Base-by-base conservation (phyloP, 805 yeast species). In the Metschnikowia chrysomelidarum region DNA sequence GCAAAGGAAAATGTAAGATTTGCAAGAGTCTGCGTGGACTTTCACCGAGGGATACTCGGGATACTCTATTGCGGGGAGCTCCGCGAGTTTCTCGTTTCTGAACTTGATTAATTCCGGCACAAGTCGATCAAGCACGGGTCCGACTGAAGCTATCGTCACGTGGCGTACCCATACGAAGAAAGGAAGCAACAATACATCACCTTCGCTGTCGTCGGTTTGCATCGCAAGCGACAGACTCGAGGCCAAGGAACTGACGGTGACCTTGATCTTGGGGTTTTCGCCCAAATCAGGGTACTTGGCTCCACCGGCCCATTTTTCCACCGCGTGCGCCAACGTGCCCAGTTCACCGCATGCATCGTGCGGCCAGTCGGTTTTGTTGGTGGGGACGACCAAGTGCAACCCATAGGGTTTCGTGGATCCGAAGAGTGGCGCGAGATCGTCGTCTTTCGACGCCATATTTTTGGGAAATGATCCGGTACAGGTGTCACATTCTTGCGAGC, bases 321-420 rank as follows among this genome's bases (percentile, higher is more conserved):
- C 62, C 8, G 59, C 63, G 23, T 67, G 45, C 24, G 78, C 73
- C 23, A 82, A 63, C 0, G 79, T 65, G 3, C 65, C 60, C 16
- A 52, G 34, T 10, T 35, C 52, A 19, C 71, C 75, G 7, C 69
- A 67, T 2, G 95, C 86, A 51, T 84, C 84, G 43, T 77, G 91
- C 11, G 62, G 65, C 98, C 98, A 91, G 59, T 91, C 95, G 0
- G 75, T 55, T 47, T 80, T 79, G 8, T 93, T 94, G 0, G 97
- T 88, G 2, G 96, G 83, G 0, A 89, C 80, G 21, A 91, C 61
- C 15, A 87, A 64, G 47, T 89, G 97, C 16, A 82, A 53, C 3
- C 79, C 81, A 27, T 78, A 78, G 1, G 84, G 79, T 43, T 72
- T 73, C 0, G 95, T 79, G 5, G 89, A 70, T 40, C 82, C 80